Evolutionary conservation across 768 basidiomycete species (phyloP), one percentile per base, ranked within the genome.

Genomic region (Epithele typhae): DNA sequence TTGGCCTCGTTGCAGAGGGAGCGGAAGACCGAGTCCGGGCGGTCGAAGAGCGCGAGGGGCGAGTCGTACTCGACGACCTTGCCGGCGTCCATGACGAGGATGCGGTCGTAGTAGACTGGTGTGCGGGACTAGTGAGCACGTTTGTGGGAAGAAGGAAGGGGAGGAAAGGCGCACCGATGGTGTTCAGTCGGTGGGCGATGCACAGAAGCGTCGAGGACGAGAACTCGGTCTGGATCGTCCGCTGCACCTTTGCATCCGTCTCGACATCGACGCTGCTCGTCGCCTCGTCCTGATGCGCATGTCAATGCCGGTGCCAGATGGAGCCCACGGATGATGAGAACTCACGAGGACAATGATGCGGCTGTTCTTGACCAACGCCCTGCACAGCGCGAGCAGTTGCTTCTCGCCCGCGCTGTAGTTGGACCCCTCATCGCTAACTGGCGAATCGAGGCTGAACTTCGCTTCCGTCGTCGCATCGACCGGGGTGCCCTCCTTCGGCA

Each of bases 211-310:
- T 72, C 8, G 83, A 85, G 23, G 80, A 73, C 3, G 73, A 77
- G 60, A 95, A 95, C 57, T 95, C 89, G 52, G 85, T 82, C 12
- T 92, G 74, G 35, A 96, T 93, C 1, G 92, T 86, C 24, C 77
- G 70, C 61, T 95, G 92, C 40, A 95, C 92, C 66, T 92, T 92
- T 4, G 86, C 78, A 57, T 94, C 92, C 36, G 92, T 92, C 22
- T 80, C 82, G 56, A 92, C 85, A 59, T 91, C 87, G 44, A 91
- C 88, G 56, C 83, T 88, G 50, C 85, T 88, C 5, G 88, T 91
- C 5, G 89, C 89, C 65, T 84, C 82, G 53, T 84, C 82, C 79
- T 81, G 43, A 15, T 24, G 27, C 1, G 10, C 2, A 43, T 86
- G 34, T 17, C 9, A 9, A 11, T n/a, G 18, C 12, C 30, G 6